These are phyloP conservation scores for Terfezia boudieri DNA, from an alignment of 495 filamentous ascomycete genomes.

Conservation along the genomic window DNA sequence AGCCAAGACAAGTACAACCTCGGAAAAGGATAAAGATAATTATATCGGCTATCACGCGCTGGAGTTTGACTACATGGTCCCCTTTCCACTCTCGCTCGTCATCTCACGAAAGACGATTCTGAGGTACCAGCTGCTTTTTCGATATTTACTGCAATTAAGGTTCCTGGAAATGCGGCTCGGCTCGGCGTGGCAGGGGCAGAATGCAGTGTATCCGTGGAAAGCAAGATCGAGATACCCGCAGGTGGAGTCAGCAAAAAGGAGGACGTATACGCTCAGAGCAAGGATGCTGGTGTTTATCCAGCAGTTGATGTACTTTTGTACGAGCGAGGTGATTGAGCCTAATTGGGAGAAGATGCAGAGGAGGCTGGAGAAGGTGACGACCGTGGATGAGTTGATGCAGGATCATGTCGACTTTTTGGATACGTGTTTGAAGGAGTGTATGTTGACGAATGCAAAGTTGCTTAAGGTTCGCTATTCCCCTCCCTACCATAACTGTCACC, in stretches of 20 bases:
- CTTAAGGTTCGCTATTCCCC: conserved; percentile 40
- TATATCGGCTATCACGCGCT: conserved; percentile 77
- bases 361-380: conserved; percentile 50
- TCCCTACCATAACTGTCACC: no score
- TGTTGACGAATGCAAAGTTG: conserved; percentile 89
- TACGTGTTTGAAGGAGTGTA: conserved; percentile 94
- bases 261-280: conserved; percentile 74
- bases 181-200: conserved; percentile 75
- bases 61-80: conserved; percentile 80
- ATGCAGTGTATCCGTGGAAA: conserved; percentile 59
- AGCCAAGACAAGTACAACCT: conserved; percentile 12
- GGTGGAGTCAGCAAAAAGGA: conserved; percentile 78
- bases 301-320: conserved; percentile 89
- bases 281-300: conserved; percentile 95
- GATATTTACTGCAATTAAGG: conserved; percentile 68
- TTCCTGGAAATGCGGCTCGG: conserved; percentile 71
- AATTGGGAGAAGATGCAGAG: conserved; percentile 91
- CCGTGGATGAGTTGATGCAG: conserved; percentile 95
- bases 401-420: conserved; percentile 97
- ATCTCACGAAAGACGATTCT: conserved; percentile 90
- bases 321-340: conserved; percentile 87
- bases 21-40: conserved; percentile 53
- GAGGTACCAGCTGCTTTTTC: conserved; percentile 87
- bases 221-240: conserved; percentile 49
- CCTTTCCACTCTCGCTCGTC: conserved; percentile 90